These are phyloP conservation scores for Malassezia arunalokei DNA, from an alignment of 1,284 basidiomycete species.

Conservation along the genomic window DNA sequence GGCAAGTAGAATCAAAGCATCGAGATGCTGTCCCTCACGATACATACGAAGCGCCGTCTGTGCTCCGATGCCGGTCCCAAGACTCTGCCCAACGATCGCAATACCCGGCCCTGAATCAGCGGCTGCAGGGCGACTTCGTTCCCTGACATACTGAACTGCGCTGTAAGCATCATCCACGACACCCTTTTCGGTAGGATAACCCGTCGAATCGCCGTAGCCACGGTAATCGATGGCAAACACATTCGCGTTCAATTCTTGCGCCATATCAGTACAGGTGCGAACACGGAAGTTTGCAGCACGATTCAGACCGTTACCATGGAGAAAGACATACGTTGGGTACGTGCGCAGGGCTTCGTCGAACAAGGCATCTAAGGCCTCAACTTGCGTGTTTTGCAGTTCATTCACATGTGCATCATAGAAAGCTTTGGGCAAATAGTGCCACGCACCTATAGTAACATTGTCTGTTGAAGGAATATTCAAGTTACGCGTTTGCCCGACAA, in stretches of 20 bases:
- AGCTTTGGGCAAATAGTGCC: conserved; percentile 7
- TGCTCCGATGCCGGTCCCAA: conserved; percentile 67
- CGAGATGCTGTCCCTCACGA: conserved; percentile 45
- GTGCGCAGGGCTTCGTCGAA: conserved; percentile 16
- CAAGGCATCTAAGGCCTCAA: neutral
- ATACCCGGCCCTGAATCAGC: conserved; percentile 51
- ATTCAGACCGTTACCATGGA: conserved; percentile 79
- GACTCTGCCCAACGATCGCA: conserved; percentile 64
- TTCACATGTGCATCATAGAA: conserved; percentile 12
- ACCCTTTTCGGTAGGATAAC: conserved; percentile 63
- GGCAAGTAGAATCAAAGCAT: conserved; percentile 61
- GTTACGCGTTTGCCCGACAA: conserved; percentile 68
- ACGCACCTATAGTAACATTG: conserved; percentile 59
- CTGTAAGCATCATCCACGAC: conserved; percentile 63
- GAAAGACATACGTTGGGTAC: conserved; percentile 47
- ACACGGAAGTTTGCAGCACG: conserved; percentile 59
- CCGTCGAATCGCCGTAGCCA: conserved; percentile 79
- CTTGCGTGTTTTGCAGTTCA: neutral
- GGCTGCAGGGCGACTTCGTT: neutral
- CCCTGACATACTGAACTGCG: conserved; percentile 65
- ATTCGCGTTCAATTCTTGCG: conserved; percentile 59
- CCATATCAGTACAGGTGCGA: conserved; percentile 55
- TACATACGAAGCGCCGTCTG: conserved; percentile 55
- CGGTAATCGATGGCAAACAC: conserved; percentile 77
- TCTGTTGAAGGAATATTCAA: conserved; percentile 62